phyloP scores from a whole-genome alignment of 2,329 filamentous ascomycete species.

The Colletotrichum sublineola region DNA sequence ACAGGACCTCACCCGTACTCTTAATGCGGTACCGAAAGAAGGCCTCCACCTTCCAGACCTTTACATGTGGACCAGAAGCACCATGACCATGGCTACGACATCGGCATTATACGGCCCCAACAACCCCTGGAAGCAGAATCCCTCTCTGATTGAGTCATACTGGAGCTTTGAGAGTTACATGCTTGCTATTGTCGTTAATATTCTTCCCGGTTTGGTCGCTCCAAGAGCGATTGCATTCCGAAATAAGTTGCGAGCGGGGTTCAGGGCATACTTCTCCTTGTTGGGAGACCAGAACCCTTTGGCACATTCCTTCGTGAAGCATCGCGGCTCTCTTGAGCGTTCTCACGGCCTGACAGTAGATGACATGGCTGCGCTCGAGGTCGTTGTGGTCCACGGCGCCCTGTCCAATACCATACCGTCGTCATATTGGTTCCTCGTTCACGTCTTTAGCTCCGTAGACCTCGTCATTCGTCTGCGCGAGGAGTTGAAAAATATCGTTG shows the following conservation, averaged over 20 bases:
- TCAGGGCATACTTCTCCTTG: too few species aligned
- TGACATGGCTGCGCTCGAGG: slow-evolving; percentile 49
- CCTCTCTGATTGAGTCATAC: slow-evolving; percentile 43
- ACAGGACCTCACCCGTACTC: slow-evolving; percentile 45
- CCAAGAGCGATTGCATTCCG: too few species aligned
- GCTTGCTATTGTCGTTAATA: too few species aligned
- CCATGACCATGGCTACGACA: slow-evolving; percentile 54
- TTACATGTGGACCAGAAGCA: slow-evolving; percentile 54
- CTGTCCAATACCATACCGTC: slow-evolving; percentile 53
- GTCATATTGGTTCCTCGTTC: slow-evolving; percentile 51
- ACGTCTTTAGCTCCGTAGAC: slow-evolving; percentile 47
- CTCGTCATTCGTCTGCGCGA: slow-evolving; percentile 45
- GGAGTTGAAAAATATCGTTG: slow-evolving; percentile 44
- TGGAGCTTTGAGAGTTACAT: slow-evolving; percentile 45
- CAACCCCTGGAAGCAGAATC: slow-evolving; percentile 54
- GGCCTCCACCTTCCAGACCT: slow-evolving; percentile 51
- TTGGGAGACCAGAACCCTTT: slow-evolving; percentile 43
- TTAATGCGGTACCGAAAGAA: slow-evolving; percentile 44
- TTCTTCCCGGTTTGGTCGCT: too few species aligned
- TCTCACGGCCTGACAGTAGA: slow-evolving; percentile 47
- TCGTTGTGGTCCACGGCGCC: slow-evolving; percentile 47
- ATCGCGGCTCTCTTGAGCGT: slow-evolving; percentile 47
- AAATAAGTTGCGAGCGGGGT: too few species aligned
- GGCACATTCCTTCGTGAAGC: slow-evolving; percentile 46
- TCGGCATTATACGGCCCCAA: slow-evolving; percentile 57